Base-by-base conservation (phyloP, 192 early-diverging fungal species). In the Entophlyctis luteolus region DNA sequence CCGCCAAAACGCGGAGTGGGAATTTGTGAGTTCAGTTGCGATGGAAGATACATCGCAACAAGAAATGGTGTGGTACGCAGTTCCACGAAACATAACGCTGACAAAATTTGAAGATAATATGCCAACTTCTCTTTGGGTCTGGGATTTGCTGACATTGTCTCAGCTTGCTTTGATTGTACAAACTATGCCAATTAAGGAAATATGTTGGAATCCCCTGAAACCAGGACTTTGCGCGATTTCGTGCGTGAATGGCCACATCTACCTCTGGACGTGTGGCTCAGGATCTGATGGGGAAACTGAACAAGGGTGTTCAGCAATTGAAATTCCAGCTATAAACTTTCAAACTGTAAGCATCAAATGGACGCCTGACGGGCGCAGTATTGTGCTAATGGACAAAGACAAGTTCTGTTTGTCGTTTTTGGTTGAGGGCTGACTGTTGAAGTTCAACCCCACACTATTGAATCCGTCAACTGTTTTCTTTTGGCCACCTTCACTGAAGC, bases 121-220 rank as follows among this genome's bases (percentile, higher is more conserved):
- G 81, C 89, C 91, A 1, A 87, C 72, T 36, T 69, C 72, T 10
- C 73, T 91, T 1, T 93, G 91, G 88, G 83, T 92, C 32, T 93
- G 90, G 90, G 80, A 88, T 39, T 60, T 89, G 23, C 37, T 62
- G 3, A 60, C 69, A 0, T 39, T 87, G 16, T 67, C 68, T 2
- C 74, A 79, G 31, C 46, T 79, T 1, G 80, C 77, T 4, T 72
- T 91, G 20, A 76, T 93, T 8, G 73, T 78, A 35, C 89, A 91
- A 65, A 52, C 74, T 27, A 63, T 68, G 10, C 76, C 90, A 1
- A 81, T 93, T 38, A 75, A 69, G 29, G 55, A 77, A 22, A 72
- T 81, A 4, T 37, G 57, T 20, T 93, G 91, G 91, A 89, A 90
- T 67, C 91, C 91, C 5, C n/a, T 72, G 0, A 28, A 65, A 3